phyloP scores from a whole-genome alignment of 148 eudicot genomes.

The Dysphania ambrosioides region DNA sequence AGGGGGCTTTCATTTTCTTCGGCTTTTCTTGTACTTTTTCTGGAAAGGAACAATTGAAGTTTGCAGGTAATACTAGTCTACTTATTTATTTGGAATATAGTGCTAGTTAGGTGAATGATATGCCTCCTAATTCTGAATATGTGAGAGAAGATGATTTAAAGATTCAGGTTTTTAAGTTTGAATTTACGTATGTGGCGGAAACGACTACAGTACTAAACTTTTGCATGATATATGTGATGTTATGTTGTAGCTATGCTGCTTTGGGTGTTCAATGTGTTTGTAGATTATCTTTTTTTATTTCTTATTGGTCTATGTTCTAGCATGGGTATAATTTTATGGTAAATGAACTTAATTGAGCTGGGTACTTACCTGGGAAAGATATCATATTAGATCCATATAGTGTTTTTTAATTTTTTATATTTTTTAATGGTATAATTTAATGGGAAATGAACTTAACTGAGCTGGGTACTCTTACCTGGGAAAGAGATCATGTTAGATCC shows the following conservation, averaged over 20 bases:
- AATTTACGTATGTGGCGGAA: not conserved
- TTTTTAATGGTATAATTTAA: not conserved
- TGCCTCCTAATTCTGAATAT: not conserved
- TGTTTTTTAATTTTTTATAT: too few species aligned
- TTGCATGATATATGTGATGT: not conserved
- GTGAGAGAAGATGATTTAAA: not conserved
- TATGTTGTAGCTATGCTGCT: not conserved
- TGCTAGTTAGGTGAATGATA: not conserved
- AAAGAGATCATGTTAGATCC: not conserved
- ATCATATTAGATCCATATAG: not conserved
- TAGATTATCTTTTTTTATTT: not conserved
- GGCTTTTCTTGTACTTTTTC: not conserved
- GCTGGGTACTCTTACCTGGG: not conserved
- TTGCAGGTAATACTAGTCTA: not conserved
- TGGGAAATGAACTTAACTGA: not conserved
- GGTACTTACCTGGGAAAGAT: not conserved
- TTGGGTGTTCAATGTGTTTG: not conserved
- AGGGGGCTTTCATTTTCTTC: not conserved
- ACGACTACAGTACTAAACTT: not conserved
- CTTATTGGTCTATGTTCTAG: not conserved
- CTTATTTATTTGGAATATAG: not conserved
- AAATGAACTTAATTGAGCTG: not conserved
- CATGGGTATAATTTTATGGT: not conserved
- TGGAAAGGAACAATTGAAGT: not conserved
- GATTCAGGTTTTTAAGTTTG: not conserved